Evolutionary conservation across 2,329 filamentous ascomycete genomes (phyloP).

Genomic region (Fusarium lateritium): DNA sequence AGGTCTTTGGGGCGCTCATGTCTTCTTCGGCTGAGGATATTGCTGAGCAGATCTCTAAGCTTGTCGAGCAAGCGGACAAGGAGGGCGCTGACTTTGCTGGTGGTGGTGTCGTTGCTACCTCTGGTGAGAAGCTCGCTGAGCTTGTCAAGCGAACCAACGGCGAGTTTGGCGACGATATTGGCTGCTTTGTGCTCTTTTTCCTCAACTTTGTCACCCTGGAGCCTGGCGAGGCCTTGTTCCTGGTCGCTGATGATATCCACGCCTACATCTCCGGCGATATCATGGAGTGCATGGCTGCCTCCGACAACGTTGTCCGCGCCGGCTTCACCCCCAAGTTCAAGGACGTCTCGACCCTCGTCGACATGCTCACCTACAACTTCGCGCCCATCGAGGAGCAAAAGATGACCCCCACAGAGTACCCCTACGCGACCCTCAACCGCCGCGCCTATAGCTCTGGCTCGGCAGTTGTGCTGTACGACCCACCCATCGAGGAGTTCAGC

Average conservation of each 20-base stretch:
- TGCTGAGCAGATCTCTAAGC: conserved; percentile 70
- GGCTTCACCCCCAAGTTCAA: conserved; percentile 99
- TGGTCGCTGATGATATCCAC: conserved; percentile 97
- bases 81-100: conserved; percentile 82
- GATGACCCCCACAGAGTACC: conserved; percentile 88
- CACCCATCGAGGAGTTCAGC: conserved; percentile 95
- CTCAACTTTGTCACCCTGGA: conserved; percentile 93
- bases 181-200: conserved; percentile 96
- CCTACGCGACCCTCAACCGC: conserved; percentile 87
- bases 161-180: conserved; percentile 91
- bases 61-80: conserved; percentile 79
- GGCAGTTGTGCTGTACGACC: conserved; percentile 84
- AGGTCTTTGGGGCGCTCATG: conserved; percentile 86
- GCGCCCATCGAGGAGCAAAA: conserved; percentile 96
- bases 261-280: conserved; percentile 95
- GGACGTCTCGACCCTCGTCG: conserved; percentile 88
- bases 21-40: conserved; percentile 75
- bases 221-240: conserved; percentile 94
- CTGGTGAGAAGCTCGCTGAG: conserved; percentile 79
- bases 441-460: conserved; percentile 84
- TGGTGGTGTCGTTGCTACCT: conserved; percentile 76
- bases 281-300: conserved; percentile 98
- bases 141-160: conserved; percentile 83
- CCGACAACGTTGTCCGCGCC: conserved; percentile 98
- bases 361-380: conserved; percentile 95